Evolutionary conservation across 1,284 basidiomycete genomes (phyloP).

Genomic region (Bondarzewia mesenterica): DNA sequence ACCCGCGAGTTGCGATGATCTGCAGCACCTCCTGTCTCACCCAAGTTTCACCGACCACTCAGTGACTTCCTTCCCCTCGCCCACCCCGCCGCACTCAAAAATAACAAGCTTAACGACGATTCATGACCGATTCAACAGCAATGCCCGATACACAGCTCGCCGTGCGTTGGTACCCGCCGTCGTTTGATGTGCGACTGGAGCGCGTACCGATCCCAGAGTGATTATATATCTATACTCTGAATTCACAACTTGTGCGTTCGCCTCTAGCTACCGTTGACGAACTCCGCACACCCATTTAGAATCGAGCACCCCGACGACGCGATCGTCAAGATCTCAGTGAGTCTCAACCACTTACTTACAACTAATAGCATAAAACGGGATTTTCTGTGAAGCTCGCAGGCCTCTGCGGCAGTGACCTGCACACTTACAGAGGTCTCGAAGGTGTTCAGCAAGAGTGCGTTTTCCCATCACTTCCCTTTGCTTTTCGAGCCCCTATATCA

Average conservation of each 20-base stretch:
- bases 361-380: no score
- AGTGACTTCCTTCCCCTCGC: no score
- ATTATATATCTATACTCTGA: slow-evolving; percentile 14
- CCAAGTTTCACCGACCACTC: no score
- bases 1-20: no score
- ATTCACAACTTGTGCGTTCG: not conserved
- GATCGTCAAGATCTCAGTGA: slow-evolving; percentile 62
- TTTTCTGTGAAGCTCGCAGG: slow-evolving; percentile 43
- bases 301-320: slow-evolving; percentile 67
- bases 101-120: not conserved
- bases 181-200: slow-evolving; percentile 61
- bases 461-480: not conserved
- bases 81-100: no score
- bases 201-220: slow-evolving; percentile 48
- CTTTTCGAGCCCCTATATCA: not conserved
- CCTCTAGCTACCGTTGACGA: not conserved
- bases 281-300: no score
- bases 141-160: slow-evolving; percentile 30
- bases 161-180: slow-evolving; percentile 58
- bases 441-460: slow-evolving; percentile 8
- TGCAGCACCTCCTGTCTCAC: no score
- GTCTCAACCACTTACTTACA: not conserved
- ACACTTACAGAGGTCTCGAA: slow-evolving; percentile 36
- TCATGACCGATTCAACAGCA: not conserved
- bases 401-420: slow-evolving; percentile 79